Evolutionary conservation across 1,284 basidiomycete species (phyloP).

Genomic region (Naganishia cerealis): DNA sequence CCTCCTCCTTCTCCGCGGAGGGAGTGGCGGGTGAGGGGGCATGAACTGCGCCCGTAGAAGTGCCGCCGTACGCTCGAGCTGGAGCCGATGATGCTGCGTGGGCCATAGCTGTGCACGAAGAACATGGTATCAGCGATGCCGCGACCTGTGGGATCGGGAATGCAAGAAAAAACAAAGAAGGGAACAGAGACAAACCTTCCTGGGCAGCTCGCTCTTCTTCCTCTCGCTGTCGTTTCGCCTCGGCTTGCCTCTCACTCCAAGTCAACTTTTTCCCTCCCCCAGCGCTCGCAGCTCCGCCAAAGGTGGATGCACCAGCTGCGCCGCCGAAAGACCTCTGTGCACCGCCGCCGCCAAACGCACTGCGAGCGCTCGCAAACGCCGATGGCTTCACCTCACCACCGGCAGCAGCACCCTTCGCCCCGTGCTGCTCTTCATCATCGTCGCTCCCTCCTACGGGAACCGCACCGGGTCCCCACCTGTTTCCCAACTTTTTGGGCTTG

Average conservation of each 20-base stretch:
- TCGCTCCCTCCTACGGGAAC: slow-evolving; percentile 55
- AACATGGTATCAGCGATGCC: slow-evolving; percentile 48
- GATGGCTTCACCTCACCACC: slow-evolving; percentile 6
- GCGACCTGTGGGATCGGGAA: slow-evolving; percentile 47
- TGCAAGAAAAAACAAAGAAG: slow-evolving; percentile 31
- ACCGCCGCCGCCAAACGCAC: slow-evolving; percentile 23
- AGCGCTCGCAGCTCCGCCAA: slow-evolving; percentile 35
- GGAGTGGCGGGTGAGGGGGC: slow-evolving; percentile 16
- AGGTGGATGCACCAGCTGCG: slow-evolving; percentile 24
- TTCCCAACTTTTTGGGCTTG: slow-evolving; percentile 72
- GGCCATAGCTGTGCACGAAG: slow-evolving; percentile 33
- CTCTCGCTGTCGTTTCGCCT: slow-evolving; percentile 77
- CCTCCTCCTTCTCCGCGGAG: slow-evolving; percentile 38
- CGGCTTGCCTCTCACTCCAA: slow-evolving; percentile 84
- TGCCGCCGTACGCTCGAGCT: slow-evolving; percentile 40
- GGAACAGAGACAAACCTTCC: slow-evolving; percentile 44
- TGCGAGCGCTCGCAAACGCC: slow-evolving; percentile 17
- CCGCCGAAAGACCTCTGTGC: slow-evolving; percentile 41
- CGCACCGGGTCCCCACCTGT: slow-evolving; percentile 69
- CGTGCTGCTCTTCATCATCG: slow-evolving; percentile 36
- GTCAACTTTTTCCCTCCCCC: slow-evolving; percentile 69
- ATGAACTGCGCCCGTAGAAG: slow-evolving; percentile 30
- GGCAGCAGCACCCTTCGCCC: slow-evolving; percentile 22
- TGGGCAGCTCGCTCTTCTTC: slow-evolving; percentile 74
- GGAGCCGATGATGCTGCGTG: slow-evolving; percentile 49